Percentiles rank a stretch among this genome's conserved stretches.
Evolutionary conservation across 495 filamentous ascomycete species (phyloP).

Genomic region (Lasiosphaeria miniovina): DNA sequence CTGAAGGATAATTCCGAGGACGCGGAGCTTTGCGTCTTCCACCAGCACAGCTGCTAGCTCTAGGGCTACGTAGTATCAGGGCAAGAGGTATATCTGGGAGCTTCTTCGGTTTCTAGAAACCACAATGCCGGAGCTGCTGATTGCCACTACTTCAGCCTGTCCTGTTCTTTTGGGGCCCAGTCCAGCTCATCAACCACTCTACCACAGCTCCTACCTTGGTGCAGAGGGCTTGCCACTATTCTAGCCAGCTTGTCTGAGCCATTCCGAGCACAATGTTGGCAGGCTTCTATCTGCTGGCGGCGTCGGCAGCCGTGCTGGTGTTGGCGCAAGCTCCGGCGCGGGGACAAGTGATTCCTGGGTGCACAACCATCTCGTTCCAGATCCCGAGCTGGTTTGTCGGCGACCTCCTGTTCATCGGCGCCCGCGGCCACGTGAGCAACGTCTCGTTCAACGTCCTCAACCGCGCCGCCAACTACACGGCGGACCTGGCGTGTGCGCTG

Average conservation of each 20-base stretch:
- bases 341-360: constrained; percentile 6
- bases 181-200: too few relatives aligned
- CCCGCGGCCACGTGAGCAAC: background rate
- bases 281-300: constrained; percentile 3
- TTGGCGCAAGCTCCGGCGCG: constrained; percentile 10
- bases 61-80: background rate
- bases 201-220: background rate
- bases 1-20: background rate
- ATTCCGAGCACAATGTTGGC: constrained; percentile 1
- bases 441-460: constrained; percentile 27
- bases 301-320: constrained; percentile 9
- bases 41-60: background rate
- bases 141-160: too few relatives aligned
- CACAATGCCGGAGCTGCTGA: too few relatives aligned
- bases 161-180: too few relatives aligned
- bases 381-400: constrained; percentile 26
- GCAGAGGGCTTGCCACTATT: background rate
- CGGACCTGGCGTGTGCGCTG: constrained; percentile 14
- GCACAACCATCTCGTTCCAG: constrained; percentile 24
- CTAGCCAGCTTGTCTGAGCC: background rate
- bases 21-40: background rate
- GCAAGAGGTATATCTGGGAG: background rate
- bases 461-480: constrained; percentile 29
- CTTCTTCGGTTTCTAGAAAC: too few relatives aligned
- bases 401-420: constrained; percentile 13